Percentiles rank a stretch among this genome's conserved stretches.
Evolutionary conservation across 1,284 basidiomycete species (phyloP).

Genomic region (Rhodotorula sp.): DNA sequence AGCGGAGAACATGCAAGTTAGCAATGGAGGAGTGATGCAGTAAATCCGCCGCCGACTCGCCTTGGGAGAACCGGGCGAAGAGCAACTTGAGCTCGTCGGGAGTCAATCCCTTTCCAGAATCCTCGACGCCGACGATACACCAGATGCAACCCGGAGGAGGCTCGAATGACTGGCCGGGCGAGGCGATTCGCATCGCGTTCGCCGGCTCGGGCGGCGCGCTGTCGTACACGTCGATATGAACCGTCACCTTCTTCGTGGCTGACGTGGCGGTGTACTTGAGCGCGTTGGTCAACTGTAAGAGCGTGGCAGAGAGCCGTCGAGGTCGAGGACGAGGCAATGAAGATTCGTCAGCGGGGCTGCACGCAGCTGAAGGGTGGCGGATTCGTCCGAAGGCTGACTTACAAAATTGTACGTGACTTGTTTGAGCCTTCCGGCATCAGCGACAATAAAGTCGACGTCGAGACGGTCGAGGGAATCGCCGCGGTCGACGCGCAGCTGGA

Average conservation of each 20-base stretch:
- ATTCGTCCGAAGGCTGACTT: not conserved
- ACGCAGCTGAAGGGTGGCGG: not conserved
- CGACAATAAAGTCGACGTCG: conserved; percentile 24
- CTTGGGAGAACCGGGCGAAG: conserved; percentile 36
- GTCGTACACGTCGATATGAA: conserved; percentile 25
- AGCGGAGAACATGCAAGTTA: too few species aligned
- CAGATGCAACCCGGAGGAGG: conserved; percentile 10
- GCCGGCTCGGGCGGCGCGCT: conserved; percentile 7
- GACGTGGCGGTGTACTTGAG: conserved; percentile 28
- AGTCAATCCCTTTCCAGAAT: conserved; percentile 37
- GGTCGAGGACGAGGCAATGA: not conserved
- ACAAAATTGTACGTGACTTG: conserved; percentile 40
- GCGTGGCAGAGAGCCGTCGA: not conserved
- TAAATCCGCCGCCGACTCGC: too few species aligned
- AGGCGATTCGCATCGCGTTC: conserved; percentile 4
- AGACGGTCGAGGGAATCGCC: conserved; percentile 28
- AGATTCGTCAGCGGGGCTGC: not conserved
- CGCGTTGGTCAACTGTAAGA: conserved; percentile 32
- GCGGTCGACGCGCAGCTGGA: conserved; percentile 25
- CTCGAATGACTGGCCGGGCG: not conserved
- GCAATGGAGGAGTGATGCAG: too few species aligned
- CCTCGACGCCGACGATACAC: conserved; percentile 16
- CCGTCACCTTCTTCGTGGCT: conserved; percentile 14
- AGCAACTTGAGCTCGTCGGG: conserved; percentile 30
- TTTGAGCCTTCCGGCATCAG: conserved; percentile 39